Percentiles rank a stretch among this genome's conserved stretches.
These are phyloP conservation scores for Naganishia albida DNA, from an alignment of 1,284 basidiomycete species.

Conservation along the genomic window DNA sequence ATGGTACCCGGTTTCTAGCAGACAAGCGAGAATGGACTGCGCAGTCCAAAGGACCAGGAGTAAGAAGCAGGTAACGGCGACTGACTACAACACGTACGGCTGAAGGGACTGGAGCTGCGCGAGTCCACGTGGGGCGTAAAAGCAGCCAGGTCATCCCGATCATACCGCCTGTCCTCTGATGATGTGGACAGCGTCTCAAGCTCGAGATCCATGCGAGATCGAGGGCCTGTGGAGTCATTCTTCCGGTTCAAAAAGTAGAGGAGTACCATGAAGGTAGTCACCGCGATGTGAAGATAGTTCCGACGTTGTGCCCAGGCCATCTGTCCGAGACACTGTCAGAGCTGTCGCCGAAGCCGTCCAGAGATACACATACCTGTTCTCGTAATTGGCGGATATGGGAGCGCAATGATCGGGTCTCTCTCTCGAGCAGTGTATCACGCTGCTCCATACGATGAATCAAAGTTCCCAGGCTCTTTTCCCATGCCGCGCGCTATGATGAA, in stretches of 20 bases:
- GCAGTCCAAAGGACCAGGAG: neutral
- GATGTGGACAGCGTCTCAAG: neutral
- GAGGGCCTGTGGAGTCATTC: neutral
- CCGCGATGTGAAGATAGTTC: slow-evolving; percentile 46
- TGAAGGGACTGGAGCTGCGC: slow-evolving; percentile 1
- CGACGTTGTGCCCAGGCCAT: slow-evolving; percentile 48
- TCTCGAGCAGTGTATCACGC: slow-evolving; percentile 40
- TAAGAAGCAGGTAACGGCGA: no score
- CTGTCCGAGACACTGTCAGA: slow-evolving; percentile 43
- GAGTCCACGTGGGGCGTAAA: neutral
- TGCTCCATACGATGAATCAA: slow-evolving; percentile 47
- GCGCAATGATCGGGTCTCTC: slow-evolving; percentile 13
- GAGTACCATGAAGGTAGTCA: slow-evolving; percentile 45
- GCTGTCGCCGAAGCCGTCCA: slow-evolving; percentile 37
- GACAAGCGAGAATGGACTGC: neutral
- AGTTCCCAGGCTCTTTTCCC: slow-evolving; percentile 47
- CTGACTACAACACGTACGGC: neutral
- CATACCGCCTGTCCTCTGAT: neutral
- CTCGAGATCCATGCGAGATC: neutral
- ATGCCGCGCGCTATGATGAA: slow-evolving; percentile 42
- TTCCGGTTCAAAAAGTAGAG: slow-evolving; percentile 36
- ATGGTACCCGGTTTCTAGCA: neutral
- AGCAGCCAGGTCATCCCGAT: neutral
- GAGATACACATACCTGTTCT: slow-evolving; percentile 38
- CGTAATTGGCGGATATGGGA: slow-evolving; percentile 31